phyloP scores from a whole-genome alignment of 2,329 filamentous ascomycete species.

The Aureobasidium sp. region DNA sequence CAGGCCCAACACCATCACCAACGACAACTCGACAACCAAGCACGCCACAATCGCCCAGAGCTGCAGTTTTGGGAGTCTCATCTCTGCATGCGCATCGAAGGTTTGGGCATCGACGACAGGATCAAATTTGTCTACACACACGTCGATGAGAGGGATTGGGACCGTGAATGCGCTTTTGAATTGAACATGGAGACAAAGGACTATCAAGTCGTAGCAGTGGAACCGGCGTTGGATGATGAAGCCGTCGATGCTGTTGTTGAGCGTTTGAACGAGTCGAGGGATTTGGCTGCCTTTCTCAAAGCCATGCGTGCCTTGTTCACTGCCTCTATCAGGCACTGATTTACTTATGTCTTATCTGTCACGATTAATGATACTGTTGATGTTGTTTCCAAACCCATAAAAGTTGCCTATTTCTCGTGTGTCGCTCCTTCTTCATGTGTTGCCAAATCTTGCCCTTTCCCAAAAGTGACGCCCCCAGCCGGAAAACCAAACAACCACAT shows the following conservation, averaged over 20 bases:
- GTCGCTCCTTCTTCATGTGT: neutral
- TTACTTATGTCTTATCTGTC: neutral
- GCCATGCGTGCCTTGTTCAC: conserved; percentile 72
- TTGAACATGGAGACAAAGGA: conserved; percentile 71
- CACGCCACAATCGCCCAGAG: conserved; percentile 83
- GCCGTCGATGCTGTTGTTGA: conserved; percentile 70
- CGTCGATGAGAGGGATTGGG: conserved; percentile 78
- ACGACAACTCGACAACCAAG: conserved; percentile 69
- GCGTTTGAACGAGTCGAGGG: conserved; percentile 69
- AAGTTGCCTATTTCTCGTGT: neutral
- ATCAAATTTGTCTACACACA: conserved; percentile 87
- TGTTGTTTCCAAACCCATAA: neutral
- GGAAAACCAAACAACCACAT: neutral
- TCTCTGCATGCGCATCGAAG: conserved; percentile 79
- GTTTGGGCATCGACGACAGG: conserved; percentile 61
- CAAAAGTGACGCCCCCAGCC: neutral
- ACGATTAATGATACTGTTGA: neutral
- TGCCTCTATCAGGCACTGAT: conserved; percentile 39
- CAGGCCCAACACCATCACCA: conserved; percentile 66
- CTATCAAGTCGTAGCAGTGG: conserved; percentile 72
- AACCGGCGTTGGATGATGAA: conserved; percentile 73
- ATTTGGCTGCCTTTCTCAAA: conserved; percentile 64
- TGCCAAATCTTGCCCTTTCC: neutral
- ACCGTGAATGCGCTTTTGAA: conserved; percentile 88
- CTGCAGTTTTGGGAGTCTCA: conserved; percentile 94